Evolutionary conservation across 2,329 filamentous ascomycete species (phyloP).

Genomic region (Colletotrichum viniferum): DNA sequence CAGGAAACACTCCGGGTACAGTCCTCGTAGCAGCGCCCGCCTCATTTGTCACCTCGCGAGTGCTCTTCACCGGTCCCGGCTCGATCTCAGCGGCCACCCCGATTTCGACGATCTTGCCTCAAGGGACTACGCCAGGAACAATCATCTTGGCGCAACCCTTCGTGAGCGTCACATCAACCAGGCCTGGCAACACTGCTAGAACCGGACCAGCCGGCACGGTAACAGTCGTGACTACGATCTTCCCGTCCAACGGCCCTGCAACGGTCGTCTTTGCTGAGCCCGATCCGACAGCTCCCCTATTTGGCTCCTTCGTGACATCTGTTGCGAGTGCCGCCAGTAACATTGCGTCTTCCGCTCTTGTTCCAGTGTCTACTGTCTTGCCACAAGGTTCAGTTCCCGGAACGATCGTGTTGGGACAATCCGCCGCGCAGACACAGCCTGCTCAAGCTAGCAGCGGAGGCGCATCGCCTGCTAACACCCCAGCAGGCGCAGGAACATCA

Average conservation of each 20-base stretch:
- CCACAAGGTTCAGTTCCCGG: background rate
- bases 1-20: background rate
- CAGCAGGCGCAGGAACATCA: background rate
- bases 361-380: background rate
- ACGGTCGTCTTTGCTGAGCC: background rate
- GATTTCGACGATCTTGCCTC: slow-evolving; percentile 6
- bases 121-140: background rate
- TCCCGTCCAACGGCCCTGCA: background rate
- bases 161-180: background rate
- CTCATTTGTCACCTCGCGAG: background rate
- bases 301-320: background rate
- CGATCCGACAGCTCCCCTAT: background rate
- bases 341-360: background rate
- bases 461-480: background rate
- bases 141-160: slow-evolving; percentile 3
- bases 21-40: background rate
- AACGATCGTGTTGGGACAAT: background rate
- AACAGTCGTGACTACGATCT: background rate
- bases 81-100: background rate
- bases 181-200: no score
- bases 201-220: background rate
- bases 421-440: background rate
- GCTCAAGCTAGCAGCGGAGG: background rate
- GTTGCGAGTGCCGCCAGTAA: background rate
- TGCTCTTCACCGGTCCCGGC: background rate